These are phyloP conservation scores for Podaxis sp. DNA, from an alignment of 768 basidiomycete species.

Conservation along the genomic window DNA sequence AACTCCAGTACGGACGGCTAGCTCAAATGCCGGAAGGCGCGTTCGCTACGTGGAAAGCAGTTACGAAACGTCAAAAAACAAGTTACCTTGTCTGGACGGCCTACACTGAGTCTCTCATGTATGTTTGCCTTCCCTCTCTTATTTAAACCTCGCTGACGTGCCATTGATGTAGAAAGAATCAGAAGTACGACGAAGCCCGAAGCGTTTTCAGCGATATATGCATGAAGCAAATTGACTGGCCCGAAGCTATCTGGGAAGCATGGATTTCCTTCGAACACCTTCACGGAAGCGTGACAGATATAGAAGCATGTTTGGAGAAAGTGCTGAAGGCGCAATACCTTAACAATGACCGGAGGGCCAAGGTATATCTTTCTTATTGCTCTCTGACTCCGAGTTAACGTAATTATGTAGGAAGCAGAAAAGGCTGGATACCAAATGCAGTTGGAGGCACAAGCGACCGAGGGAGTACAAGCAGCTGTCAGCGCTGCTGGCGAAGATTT, in stretches of 20 bases:
- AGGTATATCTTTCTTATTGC: conserved; percentile 38
- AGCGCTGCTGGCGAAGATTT: conserved; percentile 45
- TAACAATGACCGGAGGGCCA: conserved; percentile 61
- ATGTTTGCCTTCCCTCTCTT: conserved; percentile 25
- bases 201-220: conserved; percentile 65
- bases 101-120: conserved; percentile 78
- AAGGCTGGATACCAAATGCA: conserved; percentile 35
- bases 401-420: conserved; percentile 55
- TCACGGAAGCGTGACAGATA: conserved; percentile 68
- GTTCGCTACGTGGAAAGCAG: conserved; percentile 61
- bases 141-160: background rate
- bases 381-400: background rate
- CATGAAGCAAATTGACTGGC: conserved; percentile 85
- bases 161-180: conserved; percentile 42
- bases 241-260: conserved; percentile 90
- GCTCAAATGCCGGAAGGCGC: conserved; percentile 51
- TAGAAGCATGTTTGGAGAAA: conserved; percentile 62
- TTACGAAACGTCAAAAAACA: conserved; percentile 65
- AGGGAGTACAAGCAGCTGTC: conserved; percentile 41
- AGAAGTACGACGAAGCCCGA: conserved; percentile 60
- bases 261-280: conserved; percentile 88
- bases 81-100: conserved; percentile 76
- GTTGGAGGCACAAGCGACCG: background rate
- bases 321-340: conserved; percentile 65
- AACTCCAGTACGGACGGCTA: conserved; percentile 44